These are phyloP conservation scores for Suillus subalutaceus DNA, from an alignment of 768 basidiomycete genomes.

Conservation along the genomic window DNA sequence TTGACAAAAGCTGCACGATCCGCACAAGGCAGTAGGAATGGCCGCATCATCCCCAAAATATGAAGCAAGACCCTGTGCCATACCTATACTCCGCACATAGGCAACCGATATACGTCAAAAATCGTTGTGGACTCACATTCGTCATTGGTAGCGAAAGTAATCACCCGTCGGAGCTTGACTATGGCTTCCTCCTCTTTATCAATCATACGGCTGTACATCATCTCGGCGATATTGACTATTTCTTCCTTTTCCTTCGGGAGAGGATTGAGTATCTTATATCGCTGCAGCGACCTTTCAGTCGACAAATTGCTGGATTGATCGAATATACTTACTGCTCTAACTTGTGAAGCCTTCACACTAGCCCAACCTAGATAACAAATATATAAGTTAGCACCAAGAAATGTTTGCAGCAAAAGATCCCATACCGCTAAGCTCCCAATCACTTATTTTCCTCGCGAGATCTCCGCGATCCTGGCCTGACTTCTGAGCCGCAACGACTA, in stretches of 20 bases:
- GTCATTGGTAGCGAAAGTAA: constrained; percentile 39
- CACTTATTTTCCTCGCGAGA: constrained; percentile 38
- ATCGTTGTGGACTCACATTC: constrained; percentile 34
- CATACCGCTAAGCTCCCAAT: constrained; percentile 44
- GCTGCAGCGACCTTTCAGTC: constrained; percentile 23
- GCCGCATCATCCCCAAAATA: constrained; percentile 49
- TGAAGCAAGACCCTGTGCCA: constrained; percentile 42
- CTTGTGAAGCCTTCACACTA: constrained; percentile 40
- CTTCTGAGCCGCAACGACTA: constrained; percentile 30
- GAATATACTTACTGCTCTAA: constrained; percentile 34
- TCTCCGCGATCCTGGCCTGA: constrained; percentile 33
- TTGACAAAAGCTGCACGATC: constrained; percentile 46
- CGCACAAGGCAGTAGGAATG: constrained; percentile 44
- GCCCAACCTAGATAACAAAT: constrained; percentile 28
- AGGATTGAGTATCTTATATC: constrained; percentile 39
- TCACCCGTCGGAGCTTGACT: constrained; percentile 41
- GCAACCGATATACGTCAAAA: neutral
- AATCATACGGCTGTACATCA: constrained; percentile 41
- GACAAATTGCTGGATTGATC: neutral
- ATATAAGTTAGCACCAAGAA: neutral
- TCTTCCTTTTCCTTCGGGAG: constrained; percentile 37
- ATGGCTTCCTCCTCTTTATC: constrained; percentile 46
- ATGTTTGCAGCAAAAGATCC: neutral
- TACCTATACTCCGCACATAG: constrained; percentile 31
- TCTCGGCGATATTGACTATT: constrained; percentile 35